Evolutionary conservation across 1,284 basidiomycete genomes (phyloP).

Genomic region (Erythrobasidium hasegawianum): DNA sequence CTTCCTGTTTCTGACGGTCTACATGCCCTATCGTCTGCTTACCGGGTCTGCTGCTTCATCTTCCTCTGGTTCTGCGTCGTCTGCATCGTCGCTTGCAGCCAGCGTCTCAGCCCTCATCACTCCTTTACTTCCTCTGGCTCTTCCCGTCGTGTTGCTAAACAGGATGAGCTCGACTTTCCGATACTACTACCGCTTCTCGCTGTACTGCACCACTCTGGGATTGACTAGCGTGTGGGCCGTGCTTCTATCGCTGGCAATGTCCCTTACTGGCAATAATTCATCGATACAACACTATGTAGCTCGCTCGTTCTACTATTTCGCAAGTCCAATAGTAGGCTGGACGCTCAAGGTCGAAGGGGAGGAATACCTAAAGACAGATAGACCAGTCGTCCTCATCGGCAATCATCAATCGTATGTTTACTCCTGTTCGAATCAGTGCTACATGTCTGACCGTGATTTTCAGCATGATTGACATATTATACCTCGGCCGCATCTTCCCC

Average conservation of each 20-base stretch:
- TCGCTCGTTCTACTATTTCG: constrained; percentile 72
- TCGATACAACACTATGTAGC: constrained; percentile 86
- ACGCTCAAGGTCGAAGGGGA: constrained; percentile 77
- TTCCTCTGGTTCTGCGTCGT: constrained; percentile 3
- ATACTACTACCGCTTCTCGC: constrained; percentile 62
- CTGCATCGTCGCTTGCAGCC: too few species aligned
- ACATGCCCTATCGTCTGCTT: constrained; percentile 24
- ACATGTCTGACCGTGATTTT: not conserved
- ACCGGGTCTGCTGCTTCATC: too few species aligned
- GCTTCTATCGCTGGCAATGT: constrained; percentile 66
- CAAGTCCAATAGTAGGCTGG: constrained; percentile 65
- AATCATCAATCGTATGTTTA: constrained; percentile 79
- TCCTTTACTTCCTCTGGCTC: constrained; percentile 20
- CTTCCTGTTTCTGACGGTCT: constrained; percentile 26
- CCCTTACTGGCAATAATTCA: constrained; percentile 63
- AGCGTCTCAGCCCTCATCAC: constrained; percentile 11
- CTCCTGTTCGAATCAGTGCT: too few species aligned
- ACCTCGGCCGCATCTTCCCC: constrained; percentile 83
- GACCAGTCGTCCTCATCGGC: constrained; percentile 71
- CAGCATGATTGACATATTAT: constrained; percentile 77
- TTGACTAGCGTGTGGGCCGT: constrained; percentile 73
- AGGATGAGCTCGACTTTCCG: constrained; percentile 25
- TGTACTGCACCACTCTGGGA: constrained; percentile 74
- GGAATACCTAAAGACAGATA: constrained; percentile 62
- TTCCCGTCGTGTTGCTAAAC: constrained; percentile 16